Base-by-base conservation (phyloP, 208 protist species). In the Trypanosomatidae sp. region DNA sequence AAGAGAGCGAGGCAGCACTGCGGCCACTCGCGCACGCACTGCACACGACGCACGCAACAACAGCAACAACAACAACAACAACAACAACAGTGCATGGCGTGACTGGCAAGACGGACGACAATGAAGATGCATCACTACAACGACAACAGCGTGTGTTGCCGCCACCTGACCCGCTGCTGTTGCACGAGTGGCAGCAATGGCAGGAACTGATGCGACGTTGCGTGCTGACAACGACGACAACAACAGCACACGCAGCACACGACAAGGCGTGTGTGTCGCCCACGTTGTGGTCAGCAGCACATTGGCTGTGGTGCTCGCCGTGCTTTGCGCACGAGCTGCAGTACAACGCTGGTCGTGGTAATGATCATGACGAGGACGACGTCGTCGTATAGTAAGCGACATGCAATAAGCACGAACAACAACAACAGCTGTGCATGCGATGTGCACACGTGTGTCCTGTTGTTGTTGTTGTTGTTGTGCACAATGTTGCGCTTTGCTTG, bases 261-360 rank as follows among this genome's bases (percentile, higher is more conserved):
- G 21, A 35, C 20, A 19, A n/a, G n/a, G n/a, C n/a, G n/a, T n/a
- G n/a, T n/a, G n/a, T n/a, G n/a, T n/a, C n/a, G n/a, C n/a, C n/a
- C n/a, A n/a, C n/a, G n/a, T n/a, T n/a, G n/a, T n/a, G n/a, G n/a
- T n/a, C n/a, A n/a, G n/a, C n/a, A n/a, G n/a, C n/a, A n/a, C n/a
- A n/a, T n/a, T n/a, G n/a, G n/a, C n/a, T 49, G 23, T 49, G 19
- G 13, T 45, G 11, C 19, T 53, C 47, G 39, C 47, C 47, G 21
- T 53, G 41, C 35, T 40, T 49, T 4, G 30, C 28, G 10, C 28
- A 48, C 19, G n/a, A 33, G 20, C 27, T 55, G 41, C n/a, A n/a
- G n/a, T n/a, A n/a, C n/a, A n/a, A n/a, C n/a, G n/a, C n/a, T n/a
- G n/a, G n/a, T n/a, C n/a, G n/a, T n/a, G n/a, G n/a, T n/a, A n/a